Conservation (phyloP, 257 asterid genomes). For the Mentha longifolia region DNA sequence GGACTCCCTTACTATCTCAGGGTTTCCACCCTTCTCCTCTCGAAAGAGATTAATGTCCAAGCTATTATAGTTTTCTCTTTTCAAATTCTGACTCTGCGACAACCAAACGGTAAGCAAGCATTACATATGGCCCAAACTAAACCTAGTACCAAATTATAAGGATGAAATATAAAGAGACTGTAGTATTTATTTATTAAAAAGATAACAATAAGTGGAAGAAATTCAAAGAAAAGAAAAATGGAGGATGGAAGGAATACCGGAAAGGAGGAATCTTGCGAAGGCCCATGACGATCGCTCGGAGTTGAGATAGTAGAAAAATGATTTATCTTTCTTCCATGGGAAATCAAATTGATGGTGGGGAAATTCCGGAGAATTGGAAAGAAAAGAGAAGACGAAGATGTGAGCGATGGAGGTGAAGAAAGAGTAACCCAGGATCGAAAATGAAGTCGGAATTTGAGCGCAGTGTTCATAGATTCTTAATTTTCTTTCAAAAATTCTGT, state of each 20-base stretch:
- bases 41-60: conserved; percentile 89
- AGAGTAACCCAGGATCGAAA: conserved; percentile 31
- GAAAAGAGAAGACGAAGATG: conserved; percentile 35
- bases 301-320: conserved; percentile 51
- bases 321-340: conserved; percentile 27
- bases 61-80: conserved; percentile 45
- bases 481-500: too few species aligned
- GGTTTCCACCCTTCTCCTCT: conserved; percentile 84
- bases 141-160: too few species aligned
- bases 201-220: too few species aligned
- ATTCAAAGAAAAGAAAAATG: too few species aligned
- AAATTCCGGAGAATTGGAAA: conserved; percentile 26
- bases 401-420: conserved; percentile 26
- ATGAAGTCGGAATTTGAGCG: conserved; percentile 34
- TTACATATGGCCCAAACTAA: too few species aligned
- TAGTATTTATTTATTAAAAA: too few species aligned
- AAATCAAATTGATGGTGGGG: conserved; percentile 31
- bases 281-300: conserved; percentile 35
- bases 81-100: conserved; percentile 10
- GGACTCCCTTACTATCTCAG: conserved; percentile 79
- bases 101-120: too few species aligned
- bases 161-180: too few species aligned
- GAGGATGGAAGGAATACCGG: conserved; percentile 42
- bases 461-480: conserved; percentile 19
- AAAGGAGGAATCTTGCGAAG: conserved; percentile 39